A percentile compares a stretch with the other conserved stretches of the same genome.
Evolutionary conservation across 768 basidiomycete genomes (phyloP).

Genomic region (Kwoniella heveanensis): DNA sequence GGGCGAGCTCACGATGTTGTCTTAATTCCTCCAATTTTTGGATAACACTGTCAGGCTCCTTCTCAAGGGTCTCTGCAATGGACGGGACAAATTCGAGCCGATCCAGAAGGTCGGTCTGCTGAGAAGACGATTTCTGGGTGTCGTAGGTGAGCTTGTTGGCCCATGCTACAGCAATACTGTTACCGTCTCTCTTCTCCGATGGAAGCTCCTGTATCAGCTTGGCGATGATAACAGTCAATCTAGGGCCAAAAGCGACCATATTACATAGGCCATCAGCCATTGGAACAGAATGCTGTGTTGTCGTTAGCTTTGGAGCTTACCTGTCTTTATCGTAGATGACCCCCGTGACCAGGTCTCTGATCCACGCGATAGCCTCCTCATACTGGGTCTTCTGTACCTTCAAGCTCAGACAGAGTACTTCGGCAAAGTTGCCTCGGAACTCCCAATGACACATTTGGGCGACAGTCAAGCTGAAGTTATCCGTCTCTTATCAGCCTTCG

Average conservation of each 20-base stretch:
- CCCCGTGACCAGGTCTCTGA: constrained; percentile 46
- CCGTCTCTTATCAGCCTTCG: not conserved
- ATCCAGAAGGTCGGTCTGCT: constrained; percentile 68
- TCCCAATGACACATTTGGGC: constrained; percentile 76
- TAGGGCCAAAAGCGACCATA: constrained; percentile 52
- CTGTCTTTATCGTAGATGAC: constrained; percentile 48
- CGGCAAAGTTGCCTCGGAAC: constrained; percentile 65
- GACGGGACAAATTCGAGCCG: constrained; percentile 79
- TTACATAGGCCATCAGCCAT: too few relatives aligned
- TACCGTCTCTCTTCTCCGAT: constrained; percentile 85
- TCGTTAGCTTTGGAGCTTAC: constrained; percentile 31
- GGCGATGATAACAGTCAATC: constrained; percentile 78
- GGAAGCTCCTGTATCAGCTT: constrained; percentile 89
- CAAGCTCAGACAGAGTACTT: constrained; percentile 72
- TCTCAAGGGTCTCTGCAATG: constrained; percentile 70
- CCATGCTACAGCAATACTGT: constrained; percentile 72
- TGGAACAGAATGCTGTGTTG: not conserved
- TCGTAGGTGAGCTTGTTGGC: constrained; percentile 69
- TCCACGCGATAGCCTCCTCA: constrained; percentile 78
- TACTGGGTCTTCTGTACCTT: constrained; percentile 83
- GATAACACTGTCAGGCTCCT: constrained; percentile 71
- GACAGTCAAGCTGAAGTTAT: constrained; percentile 64
- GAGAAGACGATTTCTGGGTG: constrained; percentile 67
- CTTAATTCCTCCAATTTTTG: constrained; percentile 75
- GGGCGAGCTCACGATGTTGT: constrained; percentile 62